Evolutionary conservation across 1,139 yeast species (phyloP).

Genomic region (Wickerhamomyces sp.): DNA sequence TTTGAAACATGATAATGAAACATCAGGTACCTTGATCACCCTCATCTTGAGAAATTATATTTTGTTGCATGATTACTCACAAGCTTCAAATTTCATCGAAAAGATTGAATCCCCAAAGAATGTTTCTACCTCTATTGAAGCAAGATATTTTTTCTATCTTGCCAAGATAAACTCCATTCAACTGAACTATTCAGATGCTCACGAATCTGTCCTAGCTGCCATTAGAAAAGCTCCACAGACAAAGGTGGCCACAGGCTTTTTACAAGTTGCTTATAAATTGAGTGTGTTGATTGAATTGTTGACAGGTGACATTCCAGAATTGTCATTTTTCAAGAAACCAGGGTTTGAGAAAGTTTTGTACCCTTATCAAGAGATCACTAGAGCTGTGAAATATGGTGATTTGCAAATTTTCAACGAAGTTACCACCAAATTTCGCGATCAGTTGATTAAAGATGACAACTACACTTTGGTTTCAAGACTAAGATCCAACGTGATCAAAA

Average conservation of each 20-base stretch:
- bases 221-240: constrained; percentile 98
- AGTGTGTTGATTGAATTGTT: constrained; percentile 84
- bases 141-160: constrained; percentile 86
- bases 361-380: constrained; percentile 84
- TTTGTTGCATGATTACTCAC: constrained; percentile 72
- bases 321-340: constrained; percentile 68
- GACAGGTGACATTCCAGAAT: constrained; percentile 97
- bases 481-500: constrained; percentile 95
- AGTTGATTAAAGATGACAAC: constrained; percentile 71
- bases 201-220: constrained; percentile 86
- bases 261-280: constrained; percentile 86
- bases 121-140: constrained; percentile 84
- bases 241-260: constrained; percentile 74
- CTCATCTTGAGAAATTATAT: constrained; percentile 77
- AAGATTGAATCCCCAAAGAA: constrained; percentile 83
- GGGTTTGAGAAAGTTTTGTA: constrained; percentile 53
- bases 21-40: constrained; percentile 83
- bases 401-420: constrained; percentile 74
- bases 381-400: constrained; percentile 92
- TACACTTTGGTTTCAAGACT: constrained; percentile 82
- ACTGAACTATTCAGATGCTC: constrained; percentile 86
- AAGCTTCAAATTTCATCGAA: constrained; percentile 85
- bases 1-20: constrained; percentile 87
- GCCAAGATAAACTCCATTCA: constrained; percentile 90
- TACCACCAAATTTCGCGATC: constrained; percentile 57